Percentiles rank a stretch among this genome's conserved stretches.
Conservation (phyloP, 202 grass and related monocot species). For the Sporobolus alterniflorus region DNA sequence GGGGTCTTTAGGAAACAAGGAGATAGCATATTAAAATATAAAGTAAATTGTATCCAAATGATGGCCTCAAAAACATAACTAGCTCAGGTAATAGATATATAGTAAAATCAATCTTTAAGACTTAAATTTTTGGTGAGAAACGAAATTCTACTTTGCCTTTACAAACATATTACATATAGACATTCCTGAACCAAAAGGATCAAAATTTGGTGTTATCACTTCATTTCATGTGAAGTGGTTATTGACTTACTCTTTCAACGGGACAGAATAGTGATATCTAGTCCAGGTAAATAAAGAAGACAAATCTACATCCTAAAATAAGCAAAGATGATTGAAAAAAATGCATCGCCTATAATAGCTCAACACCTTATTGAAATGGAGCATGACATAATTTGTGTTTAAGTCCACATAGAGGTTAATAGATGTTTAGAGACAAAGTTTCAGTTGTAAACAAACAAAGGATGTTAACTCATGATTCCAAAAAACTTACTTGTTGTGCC, state of each 20-base stretch:
- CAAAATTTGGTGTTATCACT: too few relatives aligned
- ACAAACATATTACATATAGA: background rate
- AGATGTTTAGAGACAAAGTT: background rate
- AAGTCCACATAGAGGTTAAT: background rate
- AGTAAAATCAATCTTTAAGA: background rate
- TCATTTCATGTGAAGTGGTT: background rate
- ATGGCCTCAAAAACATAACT: background rate
- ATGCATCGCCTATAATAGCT: background rate
- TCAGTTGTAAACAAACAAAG: background rate
- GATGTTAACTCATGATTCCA: background rate
- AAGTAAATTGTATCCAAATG: too few relatives aligned
- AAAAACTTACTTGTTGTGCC: constrained; percentile 82
- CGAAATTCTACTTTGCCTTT: background rate
- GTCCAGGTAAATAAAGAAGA: background rate
- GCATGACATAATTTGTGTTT: background rate
- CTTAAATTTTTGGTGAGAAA: background rate
- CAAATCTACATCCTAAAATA: background rate
- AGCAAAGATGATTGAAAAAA: background rate
- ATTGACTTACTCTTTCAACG: background rate
- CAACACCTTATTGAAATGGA: background rate
- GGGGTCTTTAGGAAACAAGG: background rate
- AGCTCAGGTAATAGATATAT: background rate
- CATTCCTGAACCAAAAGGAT: background rate
- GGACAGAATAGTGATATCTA: background rate
- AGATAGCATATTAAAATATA: background rate